A percentile compares a stretch with the other conserved stretches of the same genome.
phyloP scores from a whole-genome alignment of 495 filamentous ascomycete species.

The Lophiotrema nucula region DNA sequence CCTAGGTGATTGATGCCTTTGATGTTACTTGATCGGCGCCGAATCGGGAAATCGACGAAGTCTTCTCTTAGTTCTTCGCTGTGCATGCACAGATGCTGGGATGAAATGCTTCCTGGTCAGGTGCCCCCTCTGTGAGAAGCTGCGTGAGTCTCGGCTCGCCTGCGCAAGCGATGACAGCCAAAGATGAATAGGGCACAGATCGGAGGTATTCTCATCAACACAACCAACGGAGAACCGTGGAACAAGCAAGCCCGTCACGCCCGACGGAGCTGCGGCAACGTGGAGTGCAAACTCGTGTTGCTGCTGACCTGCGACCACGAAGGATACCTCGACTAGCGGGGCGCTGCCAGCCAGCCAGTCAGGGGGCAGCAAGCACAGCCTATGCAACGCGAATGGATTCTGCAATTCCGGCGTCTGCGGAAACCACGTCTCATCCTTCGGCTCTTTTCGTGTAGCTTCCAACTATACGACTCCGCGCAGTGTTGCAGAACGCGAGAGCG shows the following conservation, averaged over 20 bases:
- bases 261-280: conserved; percentile 2
- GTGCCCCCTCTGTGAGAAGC: conserved; percentile 12
- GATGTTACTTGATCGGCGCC: too few species aligned
- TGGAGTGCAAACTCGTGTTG: not conserved
- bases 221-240: not conserved
- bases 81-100: too few species aligned
- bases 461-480: too few species aligned
- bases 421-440: too few species aligned
- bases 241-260: not conserved
- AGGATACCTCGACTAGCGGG: conserved; percentile 4
- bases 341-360: not conserved
- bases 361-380: not conserved
- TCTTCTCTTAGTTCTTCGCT: too few species aligned
- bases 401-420: too few species aligned
- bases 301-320: conserved; percentile 5
- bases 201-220: not conserved
- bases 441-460: too few species aligned
- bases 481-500: not conserved
- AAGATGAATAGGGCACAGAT: not conserved
- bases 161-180: not conserved
- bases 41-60: too few species aligned
- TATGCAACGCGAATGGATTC: not conserved
- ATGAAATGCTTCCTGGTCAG: conserved; percentile 18
- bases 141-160: not conserved
- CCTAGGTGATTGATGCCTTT: too few species aligned